These are phyloP conservation scores for Leccinum obscurum DNA, from an alignment of 768 basidiomycete genomes.

Conservation along the genomic window DNA sequence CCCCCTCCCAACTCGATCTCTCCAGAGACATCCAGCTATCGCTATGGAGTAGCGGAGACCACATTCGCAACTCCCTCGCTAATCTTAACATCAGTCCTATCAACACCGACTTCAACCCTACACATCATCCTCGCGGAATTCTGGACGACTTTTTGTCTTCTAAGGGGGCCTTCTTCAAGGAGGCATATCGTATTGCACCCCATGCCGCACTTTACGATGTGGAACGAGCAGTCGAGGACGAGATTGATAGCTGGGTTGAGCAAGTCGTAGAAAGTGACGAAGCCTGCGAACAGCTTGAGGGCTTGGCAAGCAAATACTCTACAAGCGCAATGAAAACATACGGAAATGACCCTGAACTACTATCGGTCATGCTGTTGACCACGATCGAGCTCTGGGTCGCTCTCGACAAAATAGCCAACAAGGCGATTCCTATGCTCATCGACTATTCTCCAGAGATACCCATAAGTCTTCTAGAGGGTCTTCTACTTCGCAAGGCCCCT, in stretches of 20 bases:
- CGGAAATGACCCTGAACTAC: constrained; percentile 35
- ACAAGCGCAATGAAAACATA: constrained; percentile 28
- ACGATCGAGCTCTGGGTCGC: constrained; percentile 38
- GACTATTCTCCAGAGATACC: constrained; percentile 37
- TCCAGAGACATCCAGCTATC: not conserved
- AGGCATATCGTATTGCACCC: constrained; percentile 8
- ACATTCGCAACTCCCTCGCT: not conserved
- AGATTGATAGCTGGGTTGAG: constrained; percentile 36
- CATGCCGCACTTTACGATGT: constrained; percentile 35
- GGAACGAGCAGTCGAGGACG: constrained; percentile 32
- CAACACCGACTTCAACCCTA: constrained; percentile 3
- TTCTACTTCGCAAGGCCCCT: constrained; percentile 31
- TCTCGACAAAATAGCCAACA: constrained; percentile 28
- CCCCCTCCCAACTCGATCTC: constrained; percentile 16
- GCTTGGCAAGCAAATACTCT: constrained; percentile 30
- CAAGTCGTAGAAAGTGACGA: not conserved
- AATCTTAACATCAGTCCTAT: not conserved
- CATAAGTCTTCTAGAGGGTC: constrained; percentile 15
- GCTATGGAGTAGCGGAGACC: not conserved
- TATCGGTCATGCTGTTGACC: constrained; percentile 44
- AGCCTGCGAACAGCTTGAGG: constrained; percentile 16
- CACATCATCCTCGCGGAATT: constrained; percentile 8
- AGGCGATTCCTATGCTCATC: constrained; percentile 25
- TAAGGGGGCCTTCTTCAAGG: constrained; percentile 9
- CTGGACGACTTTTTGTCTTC: constrained; percentile 1